A percentile compares a stretch with the other conserved stretches of the same genome.
These are phyloP conservation scores for Acorus calamus DNA, from an alignment of 106 monocot species.

Conservation along the genomic window DNA sequence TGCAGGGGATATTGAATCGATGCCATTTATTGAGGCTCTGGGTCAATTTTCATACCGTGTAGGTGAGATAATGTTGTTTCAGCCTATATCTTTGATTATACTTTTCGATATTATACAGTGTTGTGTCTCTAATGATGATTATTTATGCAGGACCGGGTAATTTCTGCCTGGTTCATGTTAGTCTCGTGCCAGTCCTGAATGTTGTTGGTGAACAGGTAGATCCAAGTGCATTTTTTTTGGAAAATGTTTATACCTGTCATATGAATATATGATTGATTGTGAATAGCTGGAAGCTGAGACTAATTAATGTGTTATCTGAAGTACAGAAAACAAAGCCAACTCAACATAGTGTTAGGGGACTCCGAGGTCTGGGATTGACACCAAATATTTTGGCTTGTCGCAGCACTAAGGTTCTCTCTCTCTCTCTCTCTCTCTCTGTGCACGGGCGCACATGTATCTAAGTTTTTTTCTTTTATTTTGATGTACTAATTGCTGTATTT, in stretches of 20 bases:
- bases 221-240: too few species aligned
- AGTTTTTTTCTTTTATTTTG: not conserved
- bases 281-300: not conserved
- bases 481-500: not conserved
- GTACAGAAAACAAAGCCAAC: conserved; percentile 76
- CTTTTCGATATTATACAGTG: not conserved
- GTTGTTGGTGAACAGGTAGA: conserved; percentile 37
- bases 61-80: conserved; percentile 14
- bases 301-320: conserved; percentile 1
- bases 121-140: not conserved
- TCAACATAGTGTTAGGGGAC: conserved; percentile 52
- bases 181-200: conserved; percentile 34
- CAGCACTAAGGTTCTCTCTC: conserved; percentile 36
- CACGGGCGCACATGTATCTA: not conserved
- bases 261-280: too few species aligned
- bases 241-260: too few species aligned
- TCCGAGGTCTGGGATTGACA: conserved; percentile 54
- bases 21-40: conserved; percentile 85
- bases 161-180: conserved; percentile 40
- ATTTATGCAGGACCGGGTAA: conserved; percentile 23
- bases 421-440: not conserved
- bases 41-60: conserved; percentile 57
- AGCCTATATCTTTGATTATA: too few species aligned
- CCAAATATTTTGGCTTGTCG: conserved; percentile 63
- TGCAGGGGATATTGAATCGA: conserved; percentile 86